Percentiles rank a stretch among this genome's conserved stretches.
phyloP scores from a whole-genome alignment of 75 land plant species.

The Gnetum montanum region DNA sequence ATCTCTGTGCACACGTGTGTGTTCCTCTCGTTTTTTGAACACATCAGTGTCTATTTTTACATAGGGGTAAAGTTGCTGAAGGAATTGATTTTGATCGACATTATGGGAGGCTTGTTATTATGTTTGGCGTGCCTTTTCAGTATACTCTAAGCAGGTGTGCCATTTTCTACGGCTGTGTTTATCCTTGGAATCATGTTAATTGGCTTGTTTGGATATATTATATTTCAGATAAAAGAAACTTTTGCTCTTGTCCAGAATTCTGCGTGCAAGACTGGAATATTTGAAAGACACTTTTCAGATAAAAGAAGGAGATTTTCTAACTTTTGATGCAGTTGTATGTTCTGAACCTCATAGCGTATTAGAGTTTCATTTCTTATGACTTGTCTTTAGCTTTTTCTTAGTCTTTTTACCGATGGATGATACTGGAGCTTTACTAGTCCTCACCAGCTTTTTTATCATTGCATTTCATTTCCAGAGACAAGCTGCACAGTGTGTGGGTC shows the following conservation, averaged over 20 bases:
- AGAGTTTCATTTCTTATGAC: not conserved
- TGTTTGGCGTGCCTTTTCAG: constrained; percentile 98
- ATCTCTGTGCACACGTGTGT: no score
- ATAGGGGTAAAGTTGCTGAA: constrained; percentile 98
- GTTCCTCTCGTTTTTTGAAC: no score
- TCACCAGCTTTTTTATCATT: no score
- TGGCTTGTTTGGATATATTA: no score
- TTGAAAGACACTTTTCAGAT: constrained; percentile 92
- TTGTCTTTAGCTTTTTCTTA: not conserved
- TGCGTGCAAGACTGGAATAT: constrained; percentile 87
- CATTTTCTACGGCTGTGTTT: constrained; percentile 5
- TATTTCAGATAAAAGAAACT: no score
- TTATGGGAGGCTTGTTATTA: constrained; percentile 96
- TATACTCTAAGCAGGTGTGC: constrained; percentile 99
- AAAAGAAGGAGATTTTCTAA: constrained; percentile 93
- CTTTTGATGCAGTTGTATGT: constrained; percentile 97
- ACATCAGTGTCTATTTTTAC: constrained; percentile 6
- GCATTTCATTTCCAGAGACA: constrained; percentile 56
- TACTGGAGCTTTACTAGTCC: no score
- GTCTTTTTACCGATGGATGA: not conserved
- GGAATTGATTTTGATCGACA: constrained; percentile 99
- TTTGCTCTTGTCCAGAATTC: constrained; percentile 44
- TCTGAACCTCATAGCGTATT: no score
- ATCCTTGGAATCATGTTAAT: not conserved
- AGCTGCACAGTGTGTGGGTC: constrained; percentile 99